Conservation (phyloP, 164 flowering plant genomes). For the Litsea cubeba region DNA sequence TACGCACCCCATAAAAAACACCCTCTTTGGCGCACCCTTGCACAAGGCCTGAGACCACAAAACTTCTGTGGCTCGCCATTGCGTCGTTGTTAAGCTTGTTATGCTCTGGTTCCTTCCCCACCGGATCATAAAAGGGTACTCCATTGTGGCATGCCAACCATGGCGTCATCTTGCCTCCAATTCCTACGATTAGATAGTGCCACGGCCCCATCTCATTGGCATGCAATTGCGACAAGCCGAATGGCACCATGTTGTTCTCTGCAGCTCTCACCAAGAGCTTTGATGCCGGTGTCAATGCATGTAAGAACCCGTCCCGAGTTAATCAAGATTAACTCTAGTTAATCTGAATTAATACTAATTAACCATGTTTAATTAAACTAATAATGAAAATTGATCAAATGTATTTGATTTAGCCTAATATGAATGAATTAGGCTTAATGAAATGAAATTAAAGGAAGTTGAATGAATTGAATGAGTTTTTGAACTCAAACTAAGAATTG, state of each 20-base stretch:
- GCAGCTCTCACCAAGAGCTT: neutral
- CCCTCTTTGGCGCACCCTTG: neutral
- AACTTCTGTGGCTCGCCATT: conserved; percentile 10
- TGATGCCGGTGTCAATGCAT: conserved; percentile 6
- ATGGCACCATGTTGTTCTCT: conserved; percentile 8
- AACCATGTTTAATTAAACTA: no score
- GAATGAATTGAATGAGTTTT: no score
- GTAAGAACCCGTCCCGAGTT: no score
- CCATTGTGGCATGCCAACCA: conserved; percentile 33
- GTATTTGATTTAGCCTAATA: no score
- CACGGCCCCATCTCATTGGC: conserved; percentile 6
- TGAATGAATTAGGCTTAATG: no score
- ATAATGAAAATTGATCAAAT: no score
- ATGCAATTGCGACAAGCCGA: conserved; percentile 5
- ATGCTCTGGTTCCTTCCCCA: neutral
- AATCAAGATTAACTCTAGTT: no score
- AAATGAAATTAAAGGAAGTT: no score
- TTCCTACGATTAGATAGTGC: neutral
- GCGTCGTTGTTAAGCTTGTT: conserved; percentile 11
- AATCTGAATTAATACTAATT: no score
- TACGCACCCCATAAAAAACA: neutral
- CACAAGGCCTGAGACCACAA: conserved; percentile 7
- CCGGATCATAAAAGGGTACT: neutral
- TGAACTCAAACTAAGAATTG: no score
- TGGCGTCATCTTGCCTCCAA: conserved; percentile 20